phyloP scores from a whole-genome alignment of 1,284 basidiomycete species.

The Rhizopogon parksii region DNA sequence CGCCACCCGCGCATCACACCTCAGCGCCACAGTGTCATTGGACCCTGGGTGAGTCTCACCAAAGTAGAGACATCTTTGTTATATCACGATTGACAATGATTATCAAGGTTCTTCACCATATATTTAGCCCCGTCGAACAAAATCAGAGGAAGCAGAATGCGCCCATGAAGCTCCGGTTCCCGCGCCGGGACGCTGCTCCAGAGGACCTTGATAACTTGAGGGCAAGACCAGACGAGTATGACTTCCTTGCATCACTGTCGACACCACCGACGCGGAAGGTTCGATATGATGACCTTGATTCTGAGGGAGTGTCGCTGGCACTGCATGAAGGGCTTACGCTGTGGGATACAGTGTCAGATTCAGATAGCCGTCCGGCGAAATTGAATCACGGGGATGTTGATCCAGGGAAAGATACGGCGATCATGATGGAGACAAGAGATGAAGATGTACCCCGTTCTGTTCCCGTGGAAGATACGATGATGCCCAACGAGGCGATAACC shows the following conservation, averaged over 20 bases:
- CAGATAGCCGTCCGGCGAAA: neutral
- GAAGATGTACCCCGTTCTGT: neutral
- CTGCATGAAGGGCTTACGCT: conserved; percentile 37
- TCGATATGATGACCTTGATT: conserved; percentile 36
- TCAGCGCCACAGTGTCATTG: conserved; percentile 43
- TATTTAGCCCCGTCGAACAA: conserved; percentile 36
- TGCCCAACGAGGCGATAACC: neutral
- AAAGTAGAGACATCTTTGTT: neutral
- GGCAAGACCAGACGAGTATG: conserved; percentile 34
- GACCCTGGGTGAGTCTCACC: conserved; percentile 42
- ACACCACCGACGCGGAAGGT: conserved; percentile 31
- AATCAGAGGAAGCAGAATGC: conserved; percentile 30
- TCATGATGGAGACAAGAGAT: neutral
- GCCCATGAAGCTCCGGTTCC: conserved; percentile 25
- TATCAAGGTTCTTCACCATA: conserved; percentile 38
- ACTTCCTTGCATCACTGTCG: conserved; percentile 37
- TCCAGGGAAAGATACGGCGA: neutral
- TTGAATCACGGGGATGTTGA: neutral
- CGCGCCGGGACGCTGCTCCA: conserved; percentile 15
- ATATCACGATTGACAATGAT: conserved; percentile 5
- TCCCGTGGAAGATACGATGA: neutral
- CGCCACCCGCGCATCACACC: conserved; percentile 36
- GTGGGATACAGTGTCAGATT: conserved; percentile 24
- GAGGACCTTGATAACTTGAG: conserved; percentile 7
- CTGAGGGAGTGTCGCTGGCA: conserved; percentile 34